These are phyloP conservation scores for Cryphonectria parasitica DNA, from an alignment of 2,329 filamentous ascomycete genomes.

Conservation along the genomic window DNA sequence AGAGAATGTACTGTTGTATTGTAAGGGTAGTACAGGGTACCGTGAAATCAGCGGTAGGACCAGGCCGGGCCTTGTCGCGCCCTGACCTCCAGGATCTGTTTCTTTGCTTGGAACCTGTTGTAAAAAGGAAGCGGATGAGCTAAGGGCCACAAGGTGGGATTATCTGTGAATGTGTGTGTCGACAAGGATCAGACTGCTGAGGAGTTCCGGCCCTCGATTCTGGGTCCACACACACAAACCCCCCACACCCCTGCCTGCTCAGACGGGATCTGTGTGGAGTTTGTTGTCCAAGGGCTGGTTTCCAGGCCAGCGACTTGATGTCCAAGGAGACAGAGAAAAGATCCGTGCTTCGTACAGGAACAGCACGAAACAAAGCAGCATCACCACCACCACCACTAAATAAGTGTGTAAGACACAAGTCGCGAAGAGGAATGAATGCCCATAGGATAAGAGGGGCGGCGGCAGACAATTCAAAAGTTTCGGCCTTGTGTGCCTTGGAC, in stretches of 20 bases:
- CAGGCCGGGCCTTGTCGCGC: conserved; percentile 19
- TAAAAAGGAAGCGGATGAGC: conserved; percentile 8
- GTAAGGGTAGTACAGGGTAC: not conserved
- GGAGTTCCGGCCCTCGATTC: conserved; percentile 7
- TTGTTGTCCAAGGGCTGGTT: conserved; percentile 18
- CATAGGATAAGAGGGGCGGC: conserved; percentile 24
- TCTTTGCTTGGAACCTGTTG: conserved; percentile 12
- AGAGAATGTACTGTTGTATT: conserved; percentile 17
- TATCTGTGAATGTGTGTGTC: not conserved
- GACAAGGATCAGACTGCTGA: conserved; percentile 14
- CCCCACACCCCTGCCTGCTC: conserved; percentile 5
- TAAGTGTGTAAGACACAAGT: conserved; percentile 26
- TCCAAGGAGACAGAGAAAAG: conserved; percentile 4
- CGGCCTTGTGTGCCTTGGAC: conserved; percentile 25
- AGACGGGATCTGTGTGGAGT: conserved; percentile 11
- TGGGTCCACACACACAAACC: not conserved
- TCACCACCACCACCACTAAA: not conserved
- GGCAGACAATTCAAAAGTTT: conserved; percentile 17
- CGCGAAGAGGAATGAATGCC: conserved; percentile 18
- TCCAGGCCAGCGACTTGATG: conserved; percentile 12
- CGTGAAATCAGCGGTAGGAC: conserved; percentile 10
- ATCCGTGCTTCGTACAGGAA: conserved; percentile 20
- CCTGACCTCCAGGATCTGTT: conserved; percentile 13
- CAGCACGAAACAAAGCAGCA: conserved; percentile 27
- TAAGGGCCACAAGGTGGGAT: not conserved